A percentile compares a stretch with the other conserved stretches of the same genome.
These are phyloP conservation scores for Coleophoma cylindrospora DNA, from an alignment of 2,329 filamentous ascomycete species.

Conservation along the genomic window DNA sequence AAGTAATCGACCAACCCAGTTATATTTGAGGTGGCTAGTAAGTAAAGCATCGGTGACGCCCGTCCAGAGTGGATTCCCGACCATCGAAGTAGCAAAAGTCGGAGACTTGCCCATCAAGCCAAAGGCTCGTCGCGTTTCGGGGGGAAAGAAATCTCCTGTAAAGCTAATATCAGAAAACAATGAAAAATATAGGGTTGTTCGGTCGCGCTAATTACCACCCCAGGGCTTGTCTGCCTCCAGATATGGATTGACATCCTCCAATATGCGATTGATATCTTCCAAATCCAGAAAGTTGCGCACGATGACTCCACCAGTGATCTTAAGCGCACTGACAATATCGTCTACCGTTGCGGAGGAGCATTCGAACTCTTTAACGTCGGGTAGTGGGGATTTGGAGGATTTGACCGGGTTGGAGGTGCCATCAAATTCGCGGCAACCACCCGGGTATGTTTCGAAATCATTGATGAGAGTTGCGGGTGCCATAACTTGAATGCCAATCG, in stretches of 20 bases:
- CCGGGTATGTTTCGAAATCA: neutral
- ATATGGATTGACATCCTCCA: constrained; percentile 1
- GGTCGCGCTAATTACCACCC: neutral
- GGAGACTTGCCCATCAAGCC: constrained; percentile 16
- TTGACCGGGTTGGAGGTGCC: neutral
- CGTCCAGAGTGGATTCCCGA: neutral
- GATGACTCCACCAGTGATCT: neutral
- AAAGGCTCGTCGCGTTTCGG: constrained; percentile 14
- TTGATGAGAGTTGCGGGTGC: neutral
- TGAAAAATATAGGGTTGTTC: neutral
- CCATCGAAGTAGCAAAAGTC: constrained; percentile 8
- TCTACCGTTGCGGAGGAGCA: neutral
- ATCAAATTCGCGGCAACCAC: neutral
- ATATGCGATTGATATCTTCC: neutral
- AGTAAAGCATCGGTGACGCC: neutral
- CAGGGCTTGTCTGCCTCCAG: neutral
- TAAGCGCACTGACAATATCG: neutral
- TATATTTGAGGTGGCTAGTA: neutral
- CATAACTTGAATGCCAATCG: neutral
- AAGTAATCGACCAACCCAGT: neutral
- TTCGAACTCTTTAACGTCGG: neutral
- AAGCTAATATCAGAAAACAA: neutral
- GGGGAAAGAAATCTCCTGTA: constrained; percentile 5
- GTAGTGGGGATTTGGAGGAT: neutral
- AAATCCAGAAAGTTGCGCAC: neutral